phyloP scores from a whole-genome alignment of 371 early-diverging fungal genomes.

The Amoeboaphelidium protococcarum region DNA sequence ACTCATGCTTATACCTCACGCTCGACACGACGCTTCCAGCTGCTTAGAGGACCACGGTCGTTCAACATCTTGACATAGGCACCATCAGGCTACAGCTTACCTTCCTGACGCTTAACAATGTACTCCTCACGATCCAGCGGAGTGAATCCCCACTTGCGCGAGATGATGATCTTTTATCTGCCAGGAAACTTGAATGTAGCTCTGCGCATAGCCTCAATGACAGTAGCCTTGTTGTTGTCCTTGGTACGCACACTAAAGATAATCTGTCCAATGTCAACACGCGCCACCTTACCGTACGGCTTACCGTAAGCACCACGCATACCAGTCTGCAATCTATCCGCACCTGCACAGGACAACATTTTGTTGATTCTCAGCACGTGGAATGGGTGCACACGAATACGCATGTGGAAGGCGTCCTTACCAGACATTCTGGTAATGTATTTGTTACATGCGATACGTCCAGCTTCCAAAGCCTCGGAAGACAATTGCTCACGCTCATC shows the following conservation, averaged over 20 bases:
- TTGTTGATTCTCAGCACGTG: constrained; percentile 99
- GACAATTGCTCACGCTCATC: constrained; percentile 97
- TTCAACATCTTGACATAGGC: constrained; percentile 89
- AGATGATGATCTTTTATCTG: constrained; percentile 93
- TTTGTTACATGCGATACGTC: constrained; percentile 99
- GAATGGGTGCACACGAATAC: constrained; percentile 97
- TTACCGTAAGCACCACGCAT: constrained; percentile 99
- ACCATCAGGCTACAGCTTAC: constrained; percentile 75
- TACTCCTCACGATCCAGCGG: constrained; percentile 74
- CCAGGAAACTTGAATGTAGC: constrained; percentile 99
- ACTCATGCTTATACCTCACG: too few relatives aligned
- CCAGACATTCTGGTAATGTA: constrained; percentile 96
- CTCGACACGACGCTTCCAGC: not conserved
- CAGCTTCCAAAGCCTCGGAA: constrained; percentile 98
- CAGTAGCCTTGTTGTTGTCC: constrained; percentile 78
- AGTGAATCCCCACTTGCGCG: constrained; percentile 99
- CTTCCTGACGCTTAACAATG: constrained; percentile 42
- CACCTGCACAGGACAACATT: constrained; percentile 99
- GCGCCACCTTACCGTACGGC: constrained; percentile 95
- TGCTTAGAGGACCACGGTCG: constrained; percentile 40
- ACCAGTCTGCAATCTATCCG: constrained; percentile 99
- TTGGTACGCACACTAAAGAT: constrained; percentile 96
- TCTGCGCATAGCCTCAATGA: constrained; percentile 95
- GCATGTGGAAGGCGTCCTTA: constrained; percentile 99
- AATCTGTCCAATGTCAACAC: constrained; percentile 97